Percentiles rank a stretch among this genome's conserved stretches.
phyloP scores from a whole-genome alignment of 306 rosid genomes.

The Dryas drummondii region DNA sequence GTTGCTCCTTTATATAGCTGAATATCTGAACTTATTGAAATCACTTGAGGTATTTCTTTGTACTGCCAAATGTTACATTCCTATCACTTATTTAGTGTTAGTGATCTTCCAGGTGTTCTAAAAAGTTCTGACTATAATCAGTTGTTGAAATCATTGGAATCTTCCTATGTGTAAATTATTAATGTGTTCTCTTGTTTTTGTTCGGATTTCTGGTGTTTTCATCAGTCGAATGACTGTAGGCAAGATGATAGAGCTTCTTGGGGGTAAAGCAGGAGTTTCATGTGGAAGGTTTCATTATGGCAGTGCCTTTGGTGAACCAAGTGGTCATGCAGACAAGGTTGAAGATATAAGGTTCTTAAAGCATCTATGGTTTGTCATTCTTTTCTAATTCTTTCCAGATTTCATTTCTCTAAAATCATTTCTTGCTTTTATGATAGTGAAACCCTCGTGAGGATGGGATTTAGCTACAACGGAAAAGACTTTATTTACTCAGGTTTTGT shows the following conservation, averaged over 20 bases:
- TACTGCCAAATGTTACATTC: background rate
- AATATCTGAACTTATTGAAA: background rate
- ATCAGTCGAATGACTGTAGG: constrained; percentile 98
- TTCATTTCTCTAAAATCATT: constrained; percentile 15
- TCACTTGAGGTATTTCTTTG: background rate
- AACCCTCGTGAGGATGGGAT: constrained; percentile 79
- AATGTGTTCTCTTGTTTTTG: background rate
- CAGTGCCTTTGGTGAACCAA: constrained; percentile 96
- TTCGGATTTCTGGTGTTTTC: constrained; percentile 10
- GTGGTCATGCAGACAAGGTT: constrained; percentile 99
- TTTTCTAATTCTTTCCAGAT: constrained; percentile 14
- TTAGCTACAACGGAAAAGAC: constrained; percentile 88
- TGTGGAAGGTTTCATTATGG: constrained; percentile 96
- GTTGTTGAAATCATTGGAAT: background rate
- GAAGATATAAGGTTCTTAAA: constrained; percentile 72
- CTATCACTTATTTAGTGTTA: background rate
- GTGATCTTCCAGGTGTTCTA: background rate
- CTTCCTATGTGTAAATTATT: background rate
- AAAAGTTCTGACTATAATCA: background rate
- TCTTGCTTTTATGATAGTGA: constrained; percentile 52
- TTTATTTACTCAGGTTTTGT: constrained; percentile 79
- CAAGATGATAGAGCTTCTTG: constrained; percentile 98
- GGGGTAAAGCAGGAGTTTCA: constrained; percentile 96
- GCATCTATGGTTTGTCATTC: constrained; percentile 7
- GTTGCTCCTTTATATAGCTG: too few species aligned